These are phyloP conservation scores for Cephaloascus fragrans DNA, from an alignment of 805 yeast genomes.

Conservation along the genomic window DNA sequence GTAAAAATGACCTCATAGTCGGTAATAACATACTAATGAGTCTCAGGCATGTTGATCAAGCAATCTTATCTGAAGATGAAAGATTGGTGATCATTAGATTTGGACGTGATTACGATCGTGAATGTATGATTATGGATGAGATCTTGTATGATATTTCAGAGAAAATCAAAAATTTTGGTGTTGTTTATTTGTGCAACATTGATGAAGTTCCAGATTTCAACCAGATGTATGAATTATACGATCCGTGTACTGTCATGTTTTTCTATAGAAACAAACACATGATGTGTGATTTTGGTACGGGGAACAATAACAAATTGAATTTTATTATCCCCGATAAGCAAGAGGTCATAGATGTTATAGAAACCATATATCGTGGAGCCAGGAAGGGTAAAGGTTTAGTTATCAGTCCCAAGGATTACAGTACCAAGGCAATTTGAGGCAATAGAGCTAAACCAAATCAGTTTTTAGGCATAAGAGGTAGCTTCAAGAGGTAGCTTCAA, in stretches of 20 bases:
- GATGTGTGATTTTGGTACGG: slow-evolving; percentile 99
- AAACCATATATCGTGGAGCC: slow-evolving; percentile 86
- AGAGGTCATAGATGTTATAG: slow-evolving; percentile 85
- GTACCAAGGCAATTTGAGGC: slow-evolving; percentile 15
- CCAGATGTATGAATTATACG: slow-evolving; percentile 81
- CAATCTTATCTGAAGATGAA: slow-evolving; percentile 85
- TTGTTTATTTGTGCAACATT: slow-evolving; percentile 79
- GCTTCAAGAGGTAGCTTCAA: too few relatives aligned
- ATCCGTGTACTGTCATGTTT: slow-evolving; percentile 89
- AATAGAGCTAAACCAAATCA: too few relatives aligned
- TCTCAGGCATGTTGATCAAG: slow-evolving; percentile 87
- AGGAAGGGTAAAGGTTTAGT: slow-evolving; percentile 88
- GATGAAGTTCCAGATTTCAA: slow-evolving; percentile 85
- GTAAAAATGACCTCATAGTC: neutral
- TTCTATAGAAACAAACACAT: slow-evolving; percentile 89
- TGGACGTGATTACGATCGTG: slow-evolving; percentile 68
- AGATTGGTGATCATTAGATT: slow-evolving; percentile 81
- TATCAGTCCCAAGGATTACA: slow-evolving; percentile 67
- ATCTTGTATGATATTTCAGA: slow-evolving; percentile 70
- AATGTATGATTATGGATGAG: slow-evolving; percentile 90
- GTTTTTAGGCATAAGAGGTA: too few relatives aligned
- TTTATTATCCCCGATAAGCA: slow-evolving; percentile 69
- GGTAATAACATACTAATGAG: slow-evolving; percentile 2
- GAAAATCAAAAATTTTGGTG: slow-evolving; percentile 81
- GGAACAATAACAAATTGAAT: slow-evolving; percentile 90